Evolutionary conservation across 2,329 filamentous ascomycete genomes (phyloP), one percentile per base, ranked within the genome.

Genomic region (Exophiala mesophila): DNA sequence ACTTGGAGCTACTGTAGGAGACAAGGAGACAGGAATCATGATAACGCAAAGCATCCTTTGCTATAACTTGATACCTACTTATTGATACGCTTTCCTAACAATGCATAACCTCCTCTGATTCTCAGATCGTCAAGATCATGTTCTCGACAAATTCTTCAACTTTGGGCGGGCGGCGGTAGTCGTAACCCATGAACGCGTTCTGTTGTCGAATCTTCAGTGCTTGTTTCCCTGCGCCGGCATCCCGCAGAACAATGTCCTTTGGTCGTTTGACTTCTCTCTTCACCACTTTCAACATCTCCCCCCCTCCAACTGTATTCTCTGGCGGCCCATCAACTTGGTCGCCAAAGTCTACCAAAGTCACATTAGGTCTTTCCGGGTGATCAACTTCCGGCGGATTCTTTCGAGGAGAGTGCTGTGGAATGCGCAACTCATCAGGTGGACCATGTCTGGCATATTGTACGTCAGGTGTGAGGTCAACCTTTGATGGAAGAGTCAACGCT

Each of bases 131-230:
- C 15, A 18, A 7, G 6, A 34, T 19, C 18, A 17, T 17, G 9
- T 34, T 8, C n/a, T 45, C 45, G 6, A 51, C 21, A 41, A 51
- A 43, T 6, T 51, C 44, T 17, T 43, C 29, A 10, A 43, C 39
- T 35, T 32, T 41, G 2, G 28, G 16, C 13, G 48, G 45, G 15
- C 47, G 41, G n/a, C 80, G 77, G 72, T 92, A 97, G 2, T 85
- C 87, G 61, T 98, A 98, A 1, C 90, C 90, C 48, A 94, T 65
- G 63, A 97, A 97, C 0, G 88, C 88, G 18, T 78, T 84, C 60
- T 76, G 77, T 65, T 90, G 94, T 45, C 92, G 77, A 51, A 92
- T 74, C 53, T 86, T 80, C 63, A 97, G 69, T n/a, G 84, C 88
- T 12, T 73, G 70, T 29, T 72, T 73, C 29, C 79, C 82, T 5